These are phyloP conservation scores for Trametes meyenii DNA, from an alignment of 768 basidiomycete genomes.

Conservation along the genomic window DNA sequence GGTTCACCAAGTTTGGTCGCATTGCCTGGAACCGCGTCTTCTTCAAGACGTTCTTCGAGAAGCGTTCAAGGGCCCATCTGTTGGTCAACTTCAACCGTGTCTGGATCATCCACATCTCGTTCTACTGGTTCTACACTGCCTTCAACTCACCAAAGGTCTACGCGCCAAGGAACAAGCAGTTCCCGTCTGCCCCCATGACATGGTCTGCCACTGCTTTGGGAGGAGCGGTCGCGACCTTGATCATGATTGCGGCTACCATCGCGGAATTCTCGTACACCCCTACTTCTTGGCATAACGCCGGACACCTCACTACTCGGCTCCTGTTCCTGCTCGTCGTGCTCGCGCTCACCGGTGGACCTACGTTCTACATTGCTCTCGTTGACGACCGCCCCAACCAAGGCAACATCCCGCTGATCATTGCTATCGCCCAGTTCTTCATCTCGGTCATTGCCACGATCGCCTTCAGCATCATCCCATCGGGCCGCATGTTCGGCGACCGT, in stretches of 20 bases:
- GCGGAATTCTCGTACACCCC: constrained; percentile 98
- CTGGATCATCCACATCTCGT: constrained; percentile 93
- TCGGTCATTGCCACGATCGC: constrained; percentile 80
- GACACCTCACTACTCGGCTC: constrained; percentile 92
- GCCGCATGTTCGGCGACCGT: constrained; percentile 98
- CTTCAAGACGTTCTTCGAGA: constrained; percentile 99
- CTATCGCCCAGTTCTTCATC: constrained; percentile 91
- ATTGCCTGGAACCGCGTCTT: constrained; percentile 95
- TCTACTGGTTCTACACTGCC: constrained; percentile 98
- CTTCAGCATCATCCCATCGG: constrained; percentile 91
- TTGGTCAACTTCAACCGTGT: constrained; percentile 99
- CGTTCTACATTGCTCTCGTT: constrained; percentile 88
- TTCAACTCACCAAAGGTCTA: constrained; percentile 95
- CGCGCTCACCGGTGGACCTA: constrained; percentile 90
- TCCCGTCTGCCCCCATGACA: constrained; percentile 84
- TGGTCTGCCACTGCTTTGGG: constrained; percentile 97
- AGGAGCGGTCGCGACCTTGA: constrained; percentile 88
- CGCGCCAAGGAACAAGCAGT: constrained; percentile 63
- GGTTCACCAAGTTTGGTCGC: constrained; percentile 89
- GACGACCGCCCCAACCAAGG: constrained; percentile 62
- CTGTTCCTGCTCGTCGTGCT: constrained; percentile 91
- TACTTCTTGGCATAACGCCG: constrained; percentile 98
- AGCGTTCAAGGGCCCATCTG: constrained; percentile 89
- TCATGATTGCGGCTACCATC: constrained; percentile 93
- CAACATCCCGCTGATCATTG: constrained; percentile 86